phyloP scores from a whole-genome alignment of 331 rosid species.

The Phaseolus coccineus region DNA sequence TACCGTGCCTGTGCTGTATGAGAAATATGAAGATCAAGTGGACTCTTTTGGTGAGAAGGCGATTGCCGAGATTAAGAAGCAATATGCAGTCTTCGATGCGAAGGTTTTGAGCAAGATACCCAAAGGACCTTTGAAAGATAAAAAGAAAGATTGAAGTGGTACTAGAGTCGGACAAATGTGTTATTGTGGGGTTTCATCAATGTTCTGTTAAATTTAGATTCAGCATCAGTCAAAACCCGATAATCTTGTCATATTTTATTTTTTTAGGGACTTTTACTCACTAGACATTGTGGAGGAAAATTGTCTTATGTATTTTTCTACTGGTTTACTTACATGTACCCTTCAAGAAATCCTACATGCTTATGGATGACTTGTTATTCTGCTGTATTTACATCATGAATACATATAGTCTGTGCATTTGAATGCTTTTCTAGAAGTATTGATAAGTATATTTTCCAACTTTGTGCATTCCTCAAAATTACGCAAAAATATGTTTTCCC shows the following conservation, averaged over 20 bases:
- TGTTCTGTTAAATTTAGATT: constrained; percentile 44
- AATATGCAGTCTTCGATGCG: constrained; percentile 82
- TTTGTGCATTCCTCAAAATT: no score
- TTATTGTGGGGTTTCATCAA: constrained; percentile 45
- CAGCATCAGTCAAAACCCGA: constrained; percentile 50
- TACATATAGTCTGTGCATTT: constrained; percentile 11
- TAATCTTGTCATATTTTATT: constrained; percentile 8
- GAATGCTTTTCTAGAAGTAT: constrained; percentile 11
- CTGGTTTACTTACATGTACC: constrained; percentile 27
- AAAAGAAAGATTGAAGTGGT: constrained; percentile 68
- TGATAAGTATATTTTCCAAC: background rate
- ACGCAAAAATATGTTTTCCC: background rate
- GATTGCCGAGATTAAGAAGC: constrained; percentile 72
- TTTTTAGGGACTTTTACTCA: constrained; percentile 38
- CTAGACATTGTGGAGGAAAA: constrained; percentile 45
- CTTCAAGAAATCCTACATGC: constrained; percentile 28
- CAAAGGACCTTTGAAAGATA: constrained; percentile 70
- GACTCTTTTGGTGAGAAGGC: constrained; percentile 91
- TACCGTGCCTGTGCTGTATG: constrained; percentile 82
- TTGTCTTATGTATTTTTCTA: constrained; percentile 34
- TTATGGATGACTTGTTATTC: constrained; percentile 40
- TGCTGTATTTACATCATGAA: constrained; percentile 41
- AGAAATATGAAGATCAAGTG: constrained; percentile 77
- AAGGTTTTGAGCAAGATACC: constrained; percentile 95
- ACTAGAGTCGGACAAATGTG: constrained; percentile 39